Evolutionary conservation across 305 asterid genomes (phyloP).

Genomic region (Andrographis paniculata): DNA sequence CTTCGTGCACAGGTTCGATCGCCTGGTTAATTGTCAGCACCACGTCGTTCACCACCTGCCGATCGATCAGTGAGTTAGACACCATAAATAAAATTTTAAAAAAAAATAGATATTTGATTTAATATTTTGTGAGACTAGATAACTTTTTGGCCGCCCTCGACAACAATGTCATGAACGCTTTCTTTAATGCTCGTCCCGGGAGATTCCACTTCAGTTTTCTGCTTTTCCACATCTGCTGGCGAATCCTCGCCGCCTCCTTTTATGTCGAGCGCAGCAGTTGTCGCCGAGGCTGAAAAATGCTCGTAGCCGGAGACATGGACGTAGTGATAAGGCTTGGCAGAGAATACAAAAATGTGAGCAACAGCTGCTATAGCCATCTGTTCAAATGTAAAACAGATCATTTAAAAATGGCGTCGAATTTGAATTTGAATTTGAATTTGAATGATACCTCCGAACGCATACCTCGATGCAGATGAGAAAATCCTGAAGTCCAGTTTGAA

Average conservation of each 20-base stretch:
- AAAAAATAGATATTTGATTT: too few species aligned
- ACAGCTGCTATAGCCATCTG: slow-evolving; percentile 97
- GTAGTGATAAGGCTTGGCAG: slow-evolving; percentile 62
- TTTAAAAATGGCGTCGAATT: background rate
- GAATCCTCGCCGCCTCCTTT: slow-evolving; percentile 40
- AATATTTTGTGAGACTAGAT: too few species aligned
- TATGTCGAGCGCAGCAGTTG: slow-evolving; percentile 32
- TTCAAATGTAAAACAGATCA: background rate
- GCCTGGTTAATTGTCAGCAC: slow-evolving; percentile 91
- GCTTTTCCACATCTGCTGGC: slow-evolving; percentile 44
- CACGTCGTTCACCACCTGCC: slow-evolving; percentile 85
- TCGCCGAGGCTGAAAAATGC: slow-evolving; percentile 34
- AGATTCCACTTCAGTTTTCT: slow-evolving; percentile 53
- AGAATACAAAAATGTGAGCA: slow-evolving; percentile 83
- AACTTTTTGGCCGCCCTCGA: slow-evolving; percentile 93
- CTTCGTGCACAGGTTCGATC: slow-evolving; percentile 86
- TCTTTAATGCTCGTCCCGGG: slow-evolving; percentile 82
- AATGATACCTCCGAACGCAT: background rate
- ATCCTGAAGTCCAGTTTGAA: slow-evolving; percentile 75
- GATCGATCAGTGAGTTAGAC: background rate
- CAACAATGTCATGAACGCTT: slow-evolving; percentile 87
- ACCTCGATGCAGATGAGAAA: slow-evolving; percentile 48
- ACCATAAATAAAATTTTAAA: too few species aligned
- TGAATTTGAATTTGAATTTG: too few species aligned
- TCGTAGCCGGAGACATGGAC: slow-evolving; percentile 32